A percentile compares a stretch with the other conserved stretches of the same genome.
Conservation (phyloP, 352 stramenopile species). For the Chrysophaeum taylorii region DNA sequence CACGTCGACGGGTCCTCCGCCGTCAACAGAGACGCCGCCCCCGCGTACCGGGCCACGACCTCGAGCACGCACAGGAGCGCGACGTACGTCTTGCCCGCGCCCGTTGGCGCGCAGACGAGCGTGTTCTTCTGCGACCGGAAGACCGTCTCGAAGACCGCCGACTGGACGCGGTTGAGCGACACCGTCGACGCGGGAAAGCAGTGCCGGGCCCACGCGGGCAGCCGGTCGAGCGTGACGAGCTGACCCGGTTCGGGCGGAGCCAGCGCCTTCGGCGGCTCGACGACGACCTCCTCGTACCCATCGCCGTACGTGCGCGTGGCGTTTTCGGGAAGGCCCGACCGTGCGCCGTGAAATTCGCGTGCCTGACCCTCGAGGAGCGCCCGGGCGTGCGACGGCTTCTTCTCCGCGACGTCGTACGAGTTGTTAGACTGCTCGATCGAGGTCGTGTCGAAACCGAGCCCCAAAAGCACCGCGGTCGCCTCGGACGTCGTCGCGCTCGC, state of each 20-base stretch:
- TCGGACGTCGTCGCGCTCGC: neutral
- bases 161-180: constrained; percentile 94
- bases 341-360: constrained; percentile 41
- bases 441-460: constrained; percentile 30
- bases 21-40: too few relatives aligned
- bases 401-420: constrained; percentile 13
- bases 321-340: constrained; percentile 17
- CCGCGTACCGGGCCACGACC: constrained; percentile 64
- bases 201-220: constrained; percentile 38
- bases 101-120: constrained; percentile 75
- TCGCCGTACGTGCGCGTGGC: constrained; percentile 26
- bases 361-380: constrained; percentile 42
- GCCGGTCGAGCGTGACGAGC: constrained; percentile 35
- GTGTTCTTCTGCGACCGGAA: constrained; percentile 94
- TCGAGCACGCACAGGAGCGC: constrained; percentile 91
- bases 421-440: neutral
- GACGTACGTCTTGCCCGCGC: constrained; percentile 97
- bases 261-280: constrained; percentile 37
- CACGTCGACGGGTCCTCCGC: too few relatives aligned
- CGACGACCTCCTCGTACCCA: constrained; percentile 57
- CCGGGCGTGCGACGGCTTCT: constrained; percentile 30
- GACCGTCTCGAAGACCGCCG: constrained; percentile 84
- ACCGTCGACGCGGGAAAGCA: constrained; percentile 58
- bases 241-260: constrained; percentile 33
- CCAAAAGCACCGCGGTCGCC: constrained; percentile 29